Evolutionary conservation across 208 protist genomes (phyloP), one percentile per base, ranked within the genome.

Genomic region (Leishmania gerbilli): DNA sequence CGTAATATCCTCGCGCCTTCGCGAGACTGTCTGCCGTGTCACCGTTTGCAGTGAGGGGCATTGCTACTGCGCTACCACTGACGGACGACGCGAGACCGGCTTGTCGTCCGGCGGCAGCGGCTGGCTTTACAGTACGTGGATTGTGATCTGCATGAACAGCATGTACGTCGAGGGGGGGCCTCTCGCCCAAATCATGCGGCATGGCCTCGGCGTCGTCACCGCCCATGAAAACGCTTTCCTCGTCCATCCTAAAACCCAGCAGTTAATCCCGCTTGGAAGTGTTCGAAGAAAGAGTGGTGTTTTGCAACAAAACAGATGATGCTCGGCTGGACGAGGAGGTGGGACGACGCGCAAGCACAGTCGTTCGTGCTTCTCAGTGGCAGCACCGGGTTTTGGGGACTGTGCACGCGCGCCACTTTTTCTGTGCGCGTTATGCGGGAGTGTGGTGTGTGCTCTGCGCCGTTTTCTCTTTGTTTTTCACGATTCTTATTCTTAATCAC

Each of bases 211-310:
- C 62, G 62, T 79, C 37, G 62, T 83, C 79, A 21, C 65, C 72
- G 53, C 56, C 45, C 40, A 47, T 42, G 60, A 89, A 89, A 9
- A 84, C 85, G 62, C 81, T 85, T 11, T 60, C 68, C 51, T 89
- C 85, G 37, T 89, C 85, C 85, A 88, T 88, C 74, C 11, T 9
- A 31, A 45, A 45, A 4, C n/a, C 34, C 17, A n/a, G n/a, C 13
- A 11, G 69, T 19, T n/a, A 19, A 7, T 17, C 47, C 3, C 21
- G 11, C 69, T 51, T 53, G 27, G 6, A 31, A 37, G 11, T 6
- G 40, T 8, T 34, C 37, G 1, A n/a, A 19, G 8, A 34, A 40
- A 7, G n/a, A 74, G n/a, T 6, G 4, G 45, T 37, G 8, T 6
- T 45, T 17, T 21, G 8, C 69, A 51, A 34, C 24, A 51, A 21